Conservation (phyloP, 1,284 basidiomycete genomes). For the Cryptococcus maquisensis region DNA sequence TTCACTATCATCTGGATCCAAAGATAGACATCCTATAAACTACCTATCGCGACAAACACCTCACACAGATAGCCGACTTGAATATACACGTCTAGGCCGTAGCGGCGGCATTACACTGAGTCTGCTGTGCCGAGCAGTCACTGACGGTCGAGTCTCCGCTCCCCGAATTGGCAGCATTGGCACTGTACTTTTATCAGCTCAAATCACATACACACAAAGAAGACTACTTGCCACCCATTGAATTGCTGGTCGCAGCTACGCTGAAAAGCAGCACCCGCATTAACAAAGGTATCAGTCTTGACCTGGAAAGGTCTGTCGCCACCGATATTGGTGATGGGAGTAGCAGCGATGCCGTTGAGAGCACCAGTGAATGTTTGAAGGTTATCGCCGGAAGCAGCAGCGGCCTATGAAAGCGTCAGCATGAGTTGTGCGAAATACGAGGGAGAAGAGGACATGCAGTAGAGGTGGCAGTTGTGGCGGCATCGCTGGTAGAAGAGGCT, state of each 20-base stretch:
- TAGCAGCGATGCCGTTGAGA: conserved; percentile 23
- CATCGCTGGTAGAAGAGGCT: neutral
- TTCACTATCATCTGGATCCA: neutral
- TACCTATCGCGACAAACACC: neutral
- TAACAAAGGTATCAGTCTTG: conserved; percentile 55
- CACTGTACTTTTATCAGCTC: conserved; percentile 11
- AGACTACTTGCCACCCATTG: conserved; percentile 22
- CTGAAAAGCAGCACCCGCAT: conserved; percentile 54
- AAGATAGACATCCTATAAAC: neutral
- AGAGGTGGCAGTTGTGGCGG: neutral
- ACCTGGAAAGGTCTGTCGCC: conserved; percentile 22
- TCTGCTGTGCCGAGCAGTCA: conserved; percentile 21
- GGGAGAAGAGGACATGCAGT: neutral
- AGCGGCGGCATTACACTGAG: conserved; percentile 5
- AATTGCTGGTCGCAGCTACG: conserved; percentile 53
- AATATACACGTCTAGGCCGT: neutral
- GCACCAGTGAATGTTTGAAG: conserved; percentile 59
- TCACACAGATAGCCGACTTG: neutral
- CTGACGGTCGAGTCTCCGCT: conserved; percentile 15
- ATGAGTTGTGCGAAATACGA: neutral
- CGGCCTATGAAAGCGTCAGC: conserved; percentile 5
- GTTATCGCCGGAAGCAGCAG: conserved; percentile 44
- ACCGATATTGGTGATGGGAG: conserved; percentile 14
- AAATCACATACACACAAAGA: neutral
- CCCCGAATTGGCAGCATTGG: conserved; percentile 20